Evolutionary conservation across 768 basidiomycete species (phyloP).

Genomic region (Coprinopsis sp.): DNA sequence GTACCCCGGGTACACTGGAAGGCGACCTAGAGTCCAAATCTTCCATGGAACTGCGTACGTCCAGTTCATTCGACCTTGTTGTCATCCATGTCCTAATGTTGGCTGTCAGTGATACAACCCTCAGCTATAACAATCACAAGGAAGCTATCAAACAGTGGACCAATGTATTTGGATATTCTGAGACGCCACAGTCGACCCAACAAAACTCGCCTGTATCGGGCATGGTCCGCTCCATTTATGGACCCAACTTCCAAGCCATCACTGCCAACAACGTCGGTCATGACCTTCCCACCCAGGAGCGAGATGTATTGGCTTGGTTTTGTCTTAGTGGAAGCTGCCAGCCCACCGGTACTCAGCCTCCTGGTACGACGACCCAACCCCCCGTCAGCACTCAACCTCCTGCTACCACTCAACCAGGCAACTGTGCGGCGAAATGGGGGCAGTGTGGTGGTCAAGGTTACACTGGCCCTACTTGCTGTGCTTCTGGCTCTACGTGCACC

Average conservation of each 20-base stretch:
- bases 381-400: slow-evolving; percentile 14
- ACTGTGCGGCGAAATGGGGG: neutral
- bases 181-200: slow-evolving; percentile 33
- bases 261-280: slow-evolving; percentile 44
- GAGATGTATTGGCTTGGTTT: slow-evolving; percentile 44
- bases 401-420: slow-evolving; percentile 1
- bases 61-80: too few species aligned
- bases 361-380: slow-evolving; percentile 10
- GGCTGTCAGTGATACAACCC: slow-evolving; percentile 38
- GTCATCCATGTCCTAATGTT: too few species aligned
- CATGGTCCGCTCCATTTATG: slow-evolving; percentile 46
- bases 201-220: slow-evolving; percentile 39
- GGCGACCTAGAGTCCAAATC: too few species aligned
- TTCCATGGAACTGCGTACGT: too few species aligned
- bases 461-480: slow-evolving; percentile 31
- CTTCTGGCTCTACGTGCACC: slow-evolving; percentile 26
- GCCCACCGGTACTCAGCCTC: slow-evolving; percentile 17
- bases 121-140: slow-evolving; percentile 44
- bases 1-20: too few species aligned
- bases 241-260: slow-evolving; percentile 47
- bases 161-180: slow-evolving; percentile 43
- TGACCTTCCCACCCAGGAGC: slow-evolving; percentile 46
- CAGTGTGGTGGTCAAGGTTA: slow-evolving; percentile 29
- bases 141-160: slow-evolving; percentile 55
- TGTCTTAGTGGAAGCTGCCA: slow-evolving; percentile 34